Conservation (phyloP, 345 rosid genomes). For the Kernera saxatilis region DNA sequence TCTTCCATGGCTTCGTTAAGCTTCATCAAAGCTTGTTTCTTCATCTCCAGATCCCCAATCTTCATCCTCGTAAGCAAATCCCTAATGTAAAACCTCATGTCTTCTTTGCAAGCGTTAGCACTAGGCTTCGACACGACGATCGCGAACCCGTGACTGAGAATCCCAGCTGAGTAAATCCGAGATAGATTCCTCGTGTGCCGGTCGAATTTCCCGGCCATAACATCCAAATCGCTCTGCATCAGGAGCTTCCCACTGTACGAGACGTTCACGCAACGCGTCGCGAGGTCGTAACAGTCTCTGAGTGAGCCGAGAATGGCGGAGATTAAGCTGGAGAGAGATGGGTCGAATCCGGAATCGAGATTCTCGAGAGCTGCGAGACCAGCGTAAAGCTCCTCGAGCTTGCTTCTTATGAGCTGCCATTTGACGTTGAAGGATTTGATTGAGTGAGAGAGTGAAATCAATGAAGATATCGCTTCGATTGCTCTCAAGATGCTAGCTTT, state of each 20-base stretch:
- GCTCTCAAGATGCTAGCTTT: conserved; percentile 35
- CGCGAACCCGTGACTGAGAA: conserved; percentile 61
- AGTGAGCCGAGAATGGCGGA: conserved; percentile 41
- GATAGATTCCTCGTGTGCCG: conserved; percentile 46
- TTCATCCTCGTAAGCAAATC: conserved; percentile 91
- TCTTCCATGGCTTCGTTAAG: conserved; percentile 53
- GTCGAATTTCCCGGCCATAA: conserved; percentile 52
- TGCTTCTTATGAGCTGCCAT: conserved; percentile 74
- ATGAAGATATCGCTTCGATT: conserved; percentile 54
- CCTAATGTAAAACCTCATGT: conserved; percentile 70
- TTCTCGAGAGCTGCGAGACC: conserved; percentile 47
- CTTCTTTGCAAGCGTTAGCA: conserved; percentile 60
- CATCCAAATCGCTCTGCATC: conserved; percentile 95
- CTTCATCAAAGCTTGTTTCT: conserved; percentile 65
- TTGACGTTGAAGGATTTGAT: conserved; percentile 62
- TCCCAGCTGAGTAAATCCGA: conserved; percentile 56
- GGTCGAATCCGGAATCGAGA: conserved; percentile 48
- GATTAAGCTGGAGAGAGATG: conserved; percentile 41
- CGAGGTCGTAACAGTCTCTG: conserved; percentile 55
- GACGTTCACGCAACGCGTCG: conserved; percentile 61
- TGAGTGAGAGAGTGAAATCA: conserved; percentile 62
- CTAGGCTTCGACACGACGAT: conserved; percentile 78
- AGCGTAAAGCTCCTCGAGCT: conserved; percentile 67
- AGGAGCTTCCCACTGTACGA: conserved; percentile 83
- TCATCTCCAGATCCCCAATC: conserved; percentile 81